Evolutionary conservation across 768 basidiomycete species (phyloP).

Genomic region (Mycena vulgaris): DNA sequence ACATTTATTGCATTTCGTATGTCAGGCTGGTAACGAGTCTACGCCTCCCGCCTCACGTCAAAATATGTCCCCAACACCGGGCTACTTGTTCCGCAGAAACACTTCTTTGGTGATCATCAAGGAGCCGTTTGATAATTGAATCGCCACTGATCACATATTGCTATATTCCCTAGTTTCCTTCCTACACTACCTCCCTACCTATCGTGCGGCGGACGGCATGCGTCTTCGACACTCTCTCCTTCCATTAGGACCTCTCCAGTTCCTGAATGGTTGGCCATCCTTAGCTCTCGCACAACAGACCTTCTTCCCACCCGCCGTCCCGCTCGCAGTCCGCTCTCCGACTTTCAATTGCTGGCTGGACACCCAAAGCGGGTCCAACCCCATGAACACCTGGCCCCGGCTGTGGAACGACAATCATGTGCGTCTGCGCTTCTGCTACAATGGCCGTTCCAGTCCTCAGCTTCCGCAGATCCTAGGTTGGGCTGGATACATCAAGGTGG

Average conservation of each 20-base stretch:
- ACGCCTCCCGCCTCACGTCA: neutral
- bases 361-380: constrained; percentile 46
- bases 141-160: neutral
- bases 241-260: neutral
- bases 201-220: constrained; percentile 11
- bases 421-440: constrained; percentile 16
- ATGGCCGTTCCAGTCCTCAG: neutral
- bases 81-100: too few relatives aligned
- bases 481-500: constrained; percentile 66
- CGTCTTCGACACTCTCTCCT: neutral
- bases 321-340: constrained; percentile 68
- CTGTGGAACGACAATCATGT: constrained; percentile 66
- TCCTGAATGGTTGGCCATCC: constrained; percentile 11
- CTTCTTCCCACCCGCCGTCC: constrained; percentile 62
- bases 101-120: constrained; percentile 5
- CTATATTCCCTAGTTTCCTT: neutral
- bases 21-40: too few relatives aligned
- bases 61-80: neutral
- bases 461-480: constrained; percentile 62
- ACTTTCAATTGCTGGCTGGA: constrained; percentile 64
- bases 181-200: neutral
- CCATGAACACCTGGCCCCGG: constrained; percentile 59
- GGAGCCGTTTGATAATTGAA: neutral
- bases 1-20: too few relatives aligned
- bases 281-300: constrained; percentile 14